phyloP scores from a whole-genome alignment of 129 eudicot genomes.

The Oenanthe sinensis region DNA sequence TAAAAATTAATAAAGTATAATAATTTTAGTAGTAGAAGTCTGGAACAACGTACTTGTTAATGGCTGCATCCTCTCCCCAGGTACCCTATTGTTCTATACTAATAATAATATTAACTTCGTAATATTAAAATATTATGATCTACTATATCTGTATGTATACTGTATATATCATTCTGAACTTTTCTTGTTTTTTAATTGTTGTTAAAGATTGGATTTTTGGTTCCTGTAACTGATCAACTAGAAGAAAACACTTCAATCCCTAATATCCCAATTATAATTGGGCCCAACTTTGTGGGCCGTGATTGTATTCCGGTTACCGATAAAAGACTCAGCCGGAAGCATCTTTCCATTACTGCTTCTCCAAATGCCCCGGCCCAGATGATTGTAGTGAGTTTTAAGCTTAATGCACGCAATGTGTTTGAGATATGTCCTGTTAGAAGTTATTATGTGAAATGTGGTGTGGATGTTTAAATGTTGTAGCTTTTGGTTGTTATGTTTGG shows the following conservation, averaged over 20 bases:
- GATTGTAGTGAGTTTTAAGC: slow-evolving; percentile 38
- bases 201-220: slow-evolving; percentile 63
- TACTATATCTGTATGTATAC: background rate
- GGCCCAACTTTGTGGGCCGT: slow-evolving; percentile 61
- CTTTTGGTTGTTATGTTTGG: slow-evolving; percentile 4
- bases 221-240: slow-evolving; percentile 46
- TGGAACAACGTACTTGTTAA: background rate
- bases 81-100: background rate
- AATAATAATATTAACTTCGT: too few relatives aligned
- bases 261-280: slow-evolving; percentile 41
- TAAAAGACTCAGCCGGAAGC: slow-evolving; percentile 87
- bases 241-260: slow-evolving; percentile 51
- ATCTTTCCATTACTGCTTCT: slow-evolving; percentile 42
- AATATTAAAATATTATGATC: too few relatives aligned
- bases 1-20: too few relatives aligned
- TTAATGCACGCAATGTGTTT: background rate
- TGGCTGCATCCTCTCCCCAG: background rate
- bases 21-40: background rate
- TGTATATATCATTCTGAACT: background rate
- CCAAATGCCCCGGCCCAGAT: slow-evolving; percentile 45
- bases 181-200: background rate
- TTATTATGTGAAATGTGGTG: background rate
- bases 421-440: background rate
- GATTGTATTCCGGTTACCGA: slow-evolving; percentile 46
- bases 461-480: background rate